Percentiles rank a stretch among this genome's conserved stretches.
Conservation (phyloP, 352 stramenopile species). For the Globisporangium nagaii region DNA sequence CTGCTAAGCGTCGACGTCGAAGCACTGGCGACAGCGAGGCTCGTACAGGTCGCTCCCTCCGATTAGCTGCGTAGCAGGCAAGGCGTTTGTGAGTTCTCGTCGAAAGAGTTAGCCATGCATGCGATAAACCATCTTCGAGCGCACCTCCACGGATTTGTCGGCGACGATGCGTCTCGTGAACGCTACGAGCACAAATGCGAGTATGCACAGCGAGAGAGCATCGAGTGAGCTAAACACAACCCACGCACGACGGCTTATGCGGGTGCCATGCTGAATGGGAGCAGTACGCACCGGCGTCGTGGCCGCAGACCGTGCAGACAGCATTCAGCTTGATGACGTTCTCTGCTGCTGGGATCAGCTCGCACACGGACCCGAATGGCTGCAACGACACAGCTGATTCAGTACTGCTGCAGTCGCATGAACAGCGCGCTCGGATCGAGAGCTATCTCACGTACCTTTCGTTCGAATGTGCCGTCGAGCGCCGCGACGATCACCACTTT, state of each 20-base stretch:
- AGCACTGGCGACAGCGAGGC: constrained; percentile 75
- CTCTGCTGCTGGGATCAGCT: constrained; percentile 69
- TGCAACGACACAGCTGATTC: constrained; percentile 17
- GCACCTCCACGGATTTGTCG: constrained; percentile 66
- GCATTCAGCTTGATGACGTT: constrained; percentile 82
- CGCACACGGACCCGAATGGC: constrained; percentile 69
- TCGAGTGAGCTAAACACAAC: background rate
- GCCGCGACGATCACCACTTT: constrained; percentile 80
- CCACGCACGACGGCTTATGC: no score
- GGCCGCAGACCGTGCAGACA: constrained; percentile 74
- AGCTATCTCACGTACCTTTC: no score
- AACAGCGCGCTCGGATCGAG: background rate
- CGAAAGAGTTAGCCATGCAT: no score
- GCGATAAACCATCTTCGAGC: background rate
- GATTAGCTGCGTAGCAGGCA: constrained; percentile 76
- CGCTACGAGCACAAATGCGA: constrained; percentile 17
- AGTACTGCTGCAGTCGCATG: background rate
- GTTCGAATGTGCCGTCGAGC: constrained; percentile 72
- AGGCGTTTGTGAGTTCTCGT: no score
- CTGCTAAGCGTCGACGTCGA: constrained; percentile 18
- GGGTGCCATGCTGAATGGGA: no score
- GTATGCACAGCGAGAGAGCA: constrained; percentile 3
- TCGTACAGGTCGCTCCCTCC: constrained; percentile 76
- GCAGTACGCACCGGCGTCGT: constrained; percentile 45
- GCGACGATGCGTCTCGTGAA: constrained; percentile 73